Evolutionary conservation across 2,329 filamentous ascomycete species (phyloP), one percentile per base, ranked within the genome.

Genomic region (Microdochium nivale): DNA sequence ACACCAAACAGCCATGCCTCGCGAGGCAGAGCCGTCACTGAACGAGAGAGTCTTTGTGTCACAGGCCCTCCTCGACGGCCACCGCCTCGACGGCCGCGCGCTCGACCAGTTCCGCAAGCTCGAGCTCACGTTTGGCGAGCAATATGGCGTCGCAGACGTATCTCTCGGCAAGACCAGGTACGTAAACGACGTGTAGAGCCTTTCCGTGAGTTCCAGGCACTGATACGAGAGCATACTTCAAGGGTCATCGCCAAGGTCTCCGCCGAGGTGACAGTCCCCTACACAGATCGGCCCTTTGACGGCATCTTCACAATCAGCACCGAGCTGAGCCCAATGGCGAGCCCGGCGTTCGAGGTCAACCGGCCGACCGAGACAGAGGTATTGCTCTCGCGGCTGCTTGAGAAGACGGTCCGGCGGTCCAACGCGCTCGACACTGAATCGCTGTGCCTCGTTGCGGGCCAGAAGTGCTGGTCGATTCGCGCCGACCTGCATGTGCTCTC

Each of bases 351-450:
- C 70, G 91, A 96, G 69, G 81, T 87, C 59, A 89, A 88, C 67
- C 81, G 90, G 51, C 87, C 87, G 48, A 91, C 86, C 56, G 88
- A 95, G 61, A 80, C 86, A 52, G 94, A 97, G 71, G 78, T 91
- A 2, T 80, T 96, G 43, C 82, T 97, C 25, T 90, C 91, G 10
- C 85, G 92, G 32, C 80, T 94, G 43, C 84, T 99, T 21, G 94
- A 99, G 68, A 96, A 96, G 72, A 92, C 94, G 9, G 83, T 97
- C 54, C 90, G 94, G 43, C 86, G 94, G 54, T 96, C 91, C 1
- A 87, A 87, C 59, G 92, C 94, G 7, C 81, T 99, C 40, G 92
- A 97, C 67, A 96, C 91, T 32, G 94, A 99, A 70, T 96, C 91
- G 3, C 79, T 99, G 46, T 99, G 94, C 68, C 88, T 99, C 23